Conservation (phyloP, 345 rosid species). For the Odontarrhena argentea region DNA sequence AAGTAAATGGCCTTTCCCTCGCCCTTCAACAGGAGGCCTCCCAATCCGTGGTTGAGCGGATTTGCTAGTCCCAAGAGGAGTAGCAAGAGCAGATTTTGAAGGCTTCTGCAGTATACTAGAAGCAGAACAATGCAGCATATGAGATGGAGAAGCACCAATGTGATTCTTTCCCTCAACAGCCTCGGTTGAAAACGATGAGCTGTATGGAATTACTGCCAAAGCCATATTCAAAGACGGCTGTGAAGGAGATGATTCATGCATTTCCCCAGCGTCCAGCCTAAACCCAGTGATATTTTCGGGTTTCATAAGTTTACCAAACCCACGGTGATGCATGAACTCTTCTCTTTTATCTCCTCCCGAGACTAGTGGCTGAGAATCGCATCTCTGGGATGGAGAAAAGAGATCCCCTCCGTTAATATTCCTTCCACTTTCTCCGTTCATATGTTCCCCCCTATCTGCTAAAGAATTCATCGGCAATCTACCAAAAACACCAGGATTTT, state of each 20-base stretch:
- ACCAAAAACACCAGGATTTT: constrained; percentile 49
- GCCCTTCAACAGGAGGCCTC: constrained; percentile 84
- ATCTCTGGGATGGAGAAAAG: constrained; percentile 50
- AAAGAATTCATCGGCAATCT: constrained; percentile 41
- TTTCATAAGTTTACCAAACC: constrained; percentile 37
- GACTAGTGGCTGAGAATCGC: constrained; percentile 41
- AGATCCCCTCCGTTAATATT: constrained; percentile 49
- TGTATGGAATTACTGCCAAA: constrained; percentile 51
- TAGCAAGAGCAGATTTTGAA: constrained; percentile 45
- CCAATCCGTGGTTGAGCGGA: constrained; percentile 58
- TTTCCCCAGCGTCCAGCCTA: constrained; percentile 54
- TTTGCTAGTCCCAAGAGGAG: constrained; percentile 53
- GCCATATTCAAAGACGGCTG: constrained; percentile 68
- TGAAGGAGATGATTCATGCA: constrained; percentile 53
- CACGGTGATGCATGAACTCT: constrained; percentile 44
- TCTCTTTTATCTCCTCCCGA: constrained; percentile 50
- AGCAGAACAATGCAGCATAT: constrained; percentile 54
- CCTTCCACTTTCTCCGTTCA: constrained; percentile 42
- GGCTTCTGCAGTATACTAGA: constrained; percentile 62
- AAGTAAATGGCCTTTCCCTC: constrained; percentile 85
- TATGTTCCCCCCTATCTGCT: constrained; percentile 42
- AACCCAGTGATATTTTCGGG: constrained; percentile 43
- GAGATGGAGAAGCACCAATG: constrained; percentile 44
- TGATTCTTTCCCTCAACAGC: constrained; percentile 54
- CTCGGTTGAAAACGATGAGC: constrained; percentile 47